Base-by-base conservation (phyloP, 176 grass and related monocot species). In the Paspalum vaginatum region DNA sequence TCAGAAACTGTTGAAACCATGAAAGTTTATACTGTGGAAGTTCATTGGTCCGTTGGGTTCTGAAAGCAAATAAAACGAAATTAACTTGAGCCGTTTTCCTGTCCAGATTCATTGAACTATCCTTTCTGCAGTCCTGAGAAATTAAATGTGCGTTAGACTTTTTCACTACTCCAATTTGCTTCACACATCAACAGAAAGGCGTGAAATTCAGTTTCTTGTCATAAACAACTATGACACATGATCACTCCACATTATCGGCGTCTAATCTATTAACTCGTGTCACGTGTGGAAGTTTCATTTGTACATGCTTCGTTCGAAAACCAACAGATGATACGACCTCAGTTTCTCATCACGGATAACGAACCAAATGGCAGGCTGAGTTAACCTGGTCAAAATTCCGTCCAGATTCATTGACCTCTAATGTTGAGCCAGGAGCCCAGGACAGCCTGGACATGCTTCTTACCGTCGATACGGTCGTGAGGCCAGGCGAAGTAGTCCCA, bases 401-500 rank as follows among this genome's bases (percentile, higher is more conserved):
- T 83, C 79, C 74, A 49, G 73, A 65, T 82, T 67, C 86, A 68
- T 50, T 38, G 62, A 52, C 50, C 59, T 44, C 39, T 65, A 20
- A 27, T 13, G 39, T 20, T 51, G 27, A 68, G 10, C 20, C 45
- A 17, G 9, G 27, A 24, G 53, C 32, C 32, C 32, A 32, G 57
- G 59, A 11, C 13, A 12, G 37, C 72, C 14, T 18, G 27, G 54
- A 9, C 69, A 46, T 39, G 70, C 4, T 9, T 69, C 65, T 78
- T 61, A 91, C 88, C 91, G 72, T 94, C 91, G 77, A 61, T 75
- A 15, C 82, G 66, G 27, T 94, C 91, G 73, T 94, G 78, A 79
- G 91, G 91, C 91, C 91, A 94, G 55, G 55, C 75, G 77, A 91
- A 86, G 74, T 90, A 87, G 24, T 37, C 79, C 91, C 91, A 94